Conservation (phyloP, 163 green algal genomes). For the Chloromonas sp. region DNA sequence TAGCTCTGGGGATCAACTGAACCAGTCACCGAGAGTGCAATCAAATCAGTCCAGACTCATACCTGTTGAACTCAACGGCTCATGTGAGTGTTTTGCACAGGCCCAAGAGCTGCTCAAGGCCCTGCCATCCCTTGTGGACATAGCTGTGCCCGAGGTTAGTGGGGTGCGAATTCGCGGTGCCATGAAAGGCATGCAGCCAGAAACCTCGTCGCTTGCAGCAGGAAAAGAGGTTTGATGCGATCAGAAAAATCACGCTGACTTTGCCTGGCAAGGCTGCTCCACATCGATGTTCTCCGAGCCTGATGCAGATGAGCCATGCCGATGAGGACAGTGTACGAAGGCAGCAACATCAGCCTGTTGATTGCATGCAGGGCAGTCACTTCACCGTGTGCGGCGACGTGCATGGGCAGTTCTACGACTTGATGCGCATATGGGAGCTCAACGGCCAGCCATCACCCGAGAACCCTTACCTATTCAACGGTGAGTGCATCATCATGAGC, state of each 20-base stretch:
- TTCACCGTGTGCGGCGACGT: constrained; percentile 94
- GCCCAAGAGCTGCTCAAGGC: constrained; percentile 61
- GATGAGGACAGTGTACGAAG: no score
- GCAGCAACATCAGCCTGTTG: not conserved
- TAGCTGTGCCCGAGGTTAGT: constrained; percentile 53
- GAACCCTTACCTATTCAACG: constrained; percentile 97
- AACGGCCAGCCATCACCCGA: constrained; percentile 75
- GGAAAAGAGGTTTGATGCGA: no score
- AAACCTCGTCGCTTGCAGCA: no score
- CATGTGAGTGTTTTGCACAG: not conserved
- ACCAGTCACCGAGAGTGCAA: no score
- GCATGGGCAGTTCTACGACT: constrained; percentile 93
- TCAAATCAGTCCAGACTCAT: no score
- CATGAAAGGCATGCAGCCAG: no score
- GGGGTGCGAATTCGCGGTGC: no score
- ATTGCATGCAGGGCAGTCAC: constrained; percentile 41
- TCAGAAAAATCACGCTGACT: no score
- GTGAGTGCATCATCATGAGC: constrained; percentile 18
- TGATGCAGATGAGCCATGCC: no score
- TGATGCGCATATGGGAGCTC: constrained; percentile 94
- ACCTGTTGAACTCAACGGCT: no score
- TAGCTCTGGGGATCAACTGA: no score
- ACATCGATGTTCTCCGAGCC: not conserved
- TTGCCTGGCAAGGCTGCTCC: not conserved
- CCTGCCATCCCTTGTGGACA: constrained; percentile 80